Conservation (phyloP, 2,329 filamentous ascomycete species). For the Cladosporium sp. region DNA sequence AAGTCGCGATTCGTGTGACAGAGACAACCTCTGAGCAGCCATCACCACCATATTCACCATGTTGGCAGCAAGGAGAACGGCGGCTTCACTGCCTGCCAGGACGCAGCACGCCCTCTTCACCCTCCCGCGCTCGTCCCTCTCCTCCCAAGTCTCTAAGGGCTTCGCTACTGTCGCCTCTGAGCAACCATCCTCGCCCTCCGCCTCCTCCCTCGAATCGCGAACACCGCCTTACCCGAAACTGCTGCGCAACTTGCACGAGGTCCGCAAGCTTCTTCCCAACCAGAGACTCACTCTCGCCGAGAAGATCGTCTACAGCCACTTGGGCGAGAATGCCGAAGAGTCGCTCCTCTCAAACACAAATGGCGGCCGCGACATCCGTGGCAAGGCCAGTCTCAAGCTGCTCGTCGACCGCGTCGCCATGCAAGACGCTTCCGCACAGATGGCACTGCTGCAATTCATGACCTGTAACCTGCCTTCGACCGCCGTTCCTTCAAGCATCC, state of each 20-base stretch:
- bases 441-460: conserved; percentile 99
- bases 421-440: conserved; percentile 98
- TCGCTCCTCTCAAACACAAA: conserved; percentile 77
- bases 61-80: conserved; percentile 23
- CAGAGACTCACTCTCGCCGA: conserved; percentile 79
- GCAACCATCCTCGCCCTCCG: conserved; percentile 13
- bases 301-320: conserved; percentile 96
- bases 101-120: conserved; percentile 10
- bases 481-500: conserved; percentile 92
- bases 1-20: background rate
- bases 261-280: conserved; percentile 63
- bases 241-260: conserved; percentile 69
- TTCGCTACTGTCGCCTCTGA: conserved; percentile 29
- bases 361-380: conserved; percentile 78
- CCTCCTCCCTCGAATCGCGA: conserved; percentile 48
- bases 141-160: conserved; percentile 20
- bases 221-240: conserved; percentile 80
- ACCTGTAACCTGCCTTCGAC: conserved; percentile 84
- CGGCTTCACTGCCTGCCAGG: conserved; percentile 14
- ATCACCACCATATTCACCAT: conserved; percentile 14
- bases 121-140: conserved; percentile 17
- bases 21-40: background rate
- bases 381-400: conserved; percentile 88
- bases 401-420: conserved; percentile 97
- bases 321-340: conserved; percentile 77